Conservation (phyloP, 2,329 filamentous ascomycete genomes). For the Hirsutella thompsonii region DNA sequence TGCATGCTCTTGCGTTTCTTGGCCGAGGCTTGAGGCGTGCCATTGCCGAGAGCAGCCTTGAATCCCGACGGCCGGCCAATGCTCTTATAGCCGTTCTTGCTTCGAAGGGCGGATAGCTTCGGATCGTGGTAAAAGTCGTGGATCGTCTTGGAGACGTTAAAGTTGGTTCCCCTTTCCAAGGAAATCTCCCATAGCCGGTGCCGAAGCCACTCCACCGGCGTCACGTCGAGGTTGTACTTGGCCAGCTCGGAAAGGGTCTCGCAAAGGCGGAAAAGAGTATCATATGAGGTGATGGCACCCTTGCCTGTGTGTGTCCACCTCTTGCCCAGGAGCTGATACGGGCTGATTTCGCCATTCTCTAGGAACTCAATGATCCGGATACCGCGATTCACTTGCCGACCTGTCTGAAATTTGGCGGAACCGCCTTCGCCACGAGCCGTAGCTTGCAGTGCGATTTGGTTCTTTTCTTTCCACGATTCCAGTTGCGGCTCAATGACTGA, state of each 20-base stretch:
- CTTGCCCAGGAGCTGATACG: slow-evolving; percentile 43
- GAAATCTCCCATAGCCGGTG: slow-evolving; percentile 41
- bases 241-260: slow-evolving; percentile 39
- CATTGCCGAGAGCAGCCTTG: slow-evolving; percentile 17
- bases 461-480: slow-evolving; percentile 34
- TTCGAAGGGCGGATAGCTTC: slow-evolving; percentile 34
- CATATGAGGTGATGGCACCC: slow-evolving; percentile 34
- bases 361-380: slow-evolving; percentile 39
- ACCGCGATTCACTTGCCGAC: slow-evolving; percentile 43
- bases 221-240: slow-evolving; percentile 38
- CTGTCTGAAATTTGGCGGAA: slow-evolving; percentile 37
- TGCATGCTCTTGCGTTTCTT: slow-evolving; percentile 22
- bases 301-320: slow-evolving; percentile 29
- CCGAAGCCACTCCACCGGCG: slow-evolving; percentile 42
- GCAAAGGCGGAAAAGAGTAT: slow-evolving; percentile 42
- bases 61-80: slow-evolving; percentile 42
- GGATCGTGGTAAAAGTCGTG: slow-evolving; percentile 43
- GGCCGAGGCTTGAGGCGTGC: slow-evolving; percentile 10
- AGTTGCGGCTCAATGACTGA: slow-evolving; percentile 28
- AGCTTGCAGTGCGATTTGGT: slow-evolving; percentile 21
- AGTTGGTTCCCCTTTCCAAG: slow-evolving; percentile 26
- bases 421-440: slow-evolving; percentile 17
- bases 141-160: slow-evolving; percentile 36
- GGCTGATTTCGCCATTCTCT: slow-evolving; percentile 35
- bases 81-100: slow-evolving; percentile 41